A percentile compares a stretch with the other conserved stretches of the same genome.
phyloP scores from a whole-genome alignment of 768 basidiomycete genomes.

The Phlegmacium glaucopus region DNA sequence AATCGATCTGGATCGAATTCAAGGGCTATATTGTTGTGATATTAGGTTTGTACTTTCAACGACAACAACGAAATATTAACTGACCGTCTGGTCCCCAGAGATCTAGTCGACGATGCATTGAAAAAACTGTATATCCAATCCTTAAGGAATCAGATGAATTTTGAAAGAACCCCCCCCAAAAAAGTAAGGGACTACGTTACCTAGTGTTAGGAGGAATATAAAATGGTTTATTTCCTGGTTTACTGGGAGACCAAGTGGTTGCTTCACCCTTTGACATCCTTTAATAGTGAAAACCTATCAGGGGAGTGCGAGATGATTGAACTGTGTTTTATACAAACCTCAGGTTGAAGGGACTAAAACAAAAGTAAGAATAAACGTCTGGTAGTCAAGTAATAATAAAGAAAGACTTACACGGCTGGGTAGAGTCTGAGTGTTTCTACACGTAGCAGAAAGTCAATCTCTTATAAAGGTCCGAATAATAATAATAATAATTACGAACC shows the following conservation, averaged over 20 bases:
- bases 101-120: background rate
- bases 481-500: slow-evolving; percentile 25
- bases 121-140: background rate
- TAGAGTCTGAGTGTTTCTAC: slow-evolving; percentile 16
- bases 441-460: background rate
- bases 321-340: background rate
- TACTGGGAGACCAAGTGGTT: background rate
- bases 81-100: background rate
- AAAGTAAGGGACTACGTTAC: background rate
- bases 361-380: background rate
- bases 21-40: no score
- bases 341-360: background rate
- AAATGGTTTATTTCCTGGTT: background rate
- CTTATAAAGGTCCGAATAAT: no score
- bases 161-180: no score
- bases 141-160: background rate
- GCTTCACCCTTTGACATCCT: slow-evolving; percentile 1
- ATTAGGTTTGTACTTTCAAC: no score
- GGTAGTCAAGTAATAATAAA: no score
- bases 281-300: background rate
- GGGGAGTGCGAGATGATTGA: background rate
- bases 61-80: no score
- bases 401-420: slow-evolving; percentile 10
- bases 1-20: slow-evolving; percentile 53
- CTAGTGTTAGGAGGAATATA: background rate